Percentiles rank a stretch among this genome's conserved stretches.
phyloP scores from a whole-genome alignment of 352 stramenopile species.

The Phytophthora pluvialis region DNA sequence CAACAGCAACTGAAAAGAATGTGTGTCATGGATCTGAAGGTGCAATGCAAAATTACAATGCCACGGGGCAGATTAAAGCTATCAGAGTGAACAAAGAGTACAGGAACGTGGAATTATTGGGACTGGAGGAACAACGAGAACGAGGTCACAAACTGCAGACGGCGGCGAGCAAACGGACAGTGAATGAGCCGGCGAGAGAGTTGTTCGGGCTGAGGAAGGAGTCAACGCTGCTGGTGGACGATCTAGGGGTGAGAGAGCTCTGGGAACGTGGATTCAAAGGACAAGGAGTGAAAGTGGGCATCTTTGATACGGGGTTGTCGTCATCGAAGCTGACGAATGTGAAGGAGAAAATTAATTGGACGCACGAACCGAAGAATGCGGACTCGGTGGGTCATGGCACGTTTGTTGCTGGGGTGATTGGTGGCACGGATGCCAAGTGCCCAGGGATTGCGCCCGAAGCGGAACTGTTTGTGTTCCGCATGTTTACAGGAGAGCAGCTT shows the following conservation, averaged over 20 bases:
- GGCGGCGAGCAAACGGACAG: conserved; percentile 18
- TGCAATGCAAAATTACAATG: conserved; percentile 26
- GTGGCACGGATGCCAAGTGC: conserved; percentile 60
- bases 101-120: conserved; percentile 42
- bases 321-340: conserved; percentile 61
- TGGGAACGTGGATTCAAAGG: conserved; percentile 73
- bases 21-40: conserved; percentile 38
- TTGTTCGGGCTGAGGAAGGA: conserved; percentile 37
- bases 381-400: conserved; percentile 86
- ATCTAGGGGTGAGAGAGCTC: conserved; percentile 57
- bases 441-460: conserved; percentile 81
- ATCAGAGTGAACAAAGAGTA: conserved; percentile 62
- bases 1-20: neutral
- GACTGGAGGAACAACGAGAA: conserved; percentile 15
- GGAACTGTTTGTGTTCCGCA: conserved; percentile 82
- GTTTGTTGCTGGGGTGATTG: conserved; percentile 84
- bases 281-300: conserved; percentile 77
- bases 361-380: conserved; percentile 75
- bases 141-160: conserved; percentile 22
- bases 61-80: conserved; percentile 35
- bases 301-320: conserved; percentile 89
- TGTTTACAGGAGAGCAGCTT: conserved; percentile 87
- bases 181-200: conserved; percentile 25
- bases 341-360: conserved; percentile 88
- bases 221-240: conserved; percentile 47